Base-by-base conservation (phyloP, 352 stramenopile genomes). In the Phytophthora foliorum region DNA sequence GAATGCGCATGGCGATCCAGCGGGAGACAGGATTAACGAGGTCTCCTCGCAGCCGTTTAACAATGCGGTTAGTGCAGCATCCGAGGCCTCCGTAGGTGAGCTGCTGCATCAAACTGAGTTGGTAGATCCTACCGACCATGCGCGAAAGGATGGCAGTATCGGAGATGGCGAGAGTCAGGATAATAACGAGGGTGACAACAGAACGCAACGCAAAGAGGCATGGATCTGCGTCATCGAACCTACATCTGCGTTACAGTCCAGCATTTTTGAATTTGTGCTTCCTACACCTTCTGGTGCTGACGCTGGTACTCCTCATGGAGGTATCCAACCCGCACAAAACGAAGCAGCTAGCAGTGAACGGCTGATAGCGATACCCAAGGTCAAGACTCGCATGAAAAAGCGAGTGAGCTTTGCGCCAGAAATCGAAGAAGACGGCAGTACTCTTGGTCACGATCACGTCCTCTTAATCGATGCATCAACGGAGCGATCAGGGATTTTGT, bases 201-300 rank as follows among this genome's bases (percentile, higher is more conserved):
- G 9, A 27, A 16, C 38, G 11, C 36, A 21, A 4, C 57, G 32
- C 25, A 86, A 86, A 60, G 61, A 81, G 25, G 83, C 83, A 1
- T 91, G 83, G 83, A 72, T 80, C 17, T 73, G 75, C 11, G 62
- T 74, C 0, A 38, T 79, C 17, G 58, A 74, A 3, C 53, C 57
- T 2, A 6, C 50, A 2, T 16, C 48, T 6, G 58, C 59, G 9
- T 74, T 74, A 13, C 73, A 78, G 32, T 64, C 45, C 1, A 89
- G 69, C 42, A 90, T 92, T 39, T 89, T 92, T 48, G 54, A 80
- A 9, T 90, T 90, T 38, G 39, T 74, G 14, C 51, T 71, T 29
- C 17, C 45, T 3, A 39, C 46, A 32, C 49, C 61, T 27, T 29
- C n/a, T 25, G 10, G 11, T 38, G 9, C 34, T 3, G 16, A 41